phyloP scores from a whole-genome alignment of 2,329 filamentous ascomycete species.

The Sphaerulina vaccinii region DNA sequence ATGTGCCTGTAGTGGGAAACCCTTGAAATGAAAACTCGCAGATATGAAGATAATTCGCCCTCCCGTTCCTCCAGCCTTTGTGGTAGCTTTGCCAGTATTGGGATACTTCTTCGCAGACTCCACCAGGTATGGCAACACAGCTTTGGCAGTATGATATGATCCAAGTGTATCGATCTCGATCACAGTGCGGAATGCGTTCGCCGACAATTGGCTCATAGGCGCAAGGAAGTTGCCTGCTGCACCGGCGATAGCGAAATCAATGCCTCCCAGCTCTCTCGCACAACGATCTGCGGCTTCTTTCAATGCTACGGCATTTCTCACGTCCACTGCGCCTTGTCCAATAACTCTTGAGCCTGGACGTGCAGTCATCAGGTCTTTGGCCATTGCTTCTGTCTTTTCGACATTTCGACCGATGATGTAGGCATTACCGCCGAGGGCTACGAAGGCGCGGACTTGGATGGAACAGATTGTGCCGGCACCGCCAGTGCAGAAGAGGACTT shows the following conservation, averaged over 20 bases:
- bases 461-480: constrained; percentile 93
- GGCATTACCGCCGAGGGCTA: constrained; percentile 86
- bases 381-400: constrained; percentile 79
- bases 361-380: constrained; percentile 77
- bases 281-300: constrained; percentile 75
- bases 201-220: constrained; percentile 73
- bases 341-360: constrained; percentile 79
- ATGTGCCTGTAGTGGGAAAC: constrained; percentile 80
- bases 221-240: constrained; percentile 95
- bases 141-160: constrained; percentile 92
- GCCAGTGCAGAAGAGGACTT: constrained; percentile 92
- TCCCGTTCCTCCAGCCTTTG: constrained; percentile 51
- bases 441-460: constrained; percentile 86
- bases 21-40: constrained; percentile 87
- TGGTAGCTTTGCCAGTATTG: constrained; percentile 53
- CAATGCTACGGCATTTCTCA: constrained; percentile 65
- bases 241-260: constrained; percentile 93
- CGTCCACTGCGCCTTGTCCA: constrained; percentile 73
- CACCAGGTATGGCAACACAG: constrained; percentile 77
- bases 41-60: constrained; percentile 88
- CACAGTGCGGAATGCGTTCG: constrained; percentile 91
- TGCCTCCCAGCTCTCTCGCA: constrained; percentile 75
- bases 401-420: constrained; percentile 90
- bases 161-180: constrained; percentile 96
- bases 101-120: constrained; percentile 66